A percentile compares a stretch with the other conserved stretches of the same genome.
Evolutionary conservation across 176 grass and related monocot genomes (phyloP).

Genomic region (Oryza longistaminata): DNA sequence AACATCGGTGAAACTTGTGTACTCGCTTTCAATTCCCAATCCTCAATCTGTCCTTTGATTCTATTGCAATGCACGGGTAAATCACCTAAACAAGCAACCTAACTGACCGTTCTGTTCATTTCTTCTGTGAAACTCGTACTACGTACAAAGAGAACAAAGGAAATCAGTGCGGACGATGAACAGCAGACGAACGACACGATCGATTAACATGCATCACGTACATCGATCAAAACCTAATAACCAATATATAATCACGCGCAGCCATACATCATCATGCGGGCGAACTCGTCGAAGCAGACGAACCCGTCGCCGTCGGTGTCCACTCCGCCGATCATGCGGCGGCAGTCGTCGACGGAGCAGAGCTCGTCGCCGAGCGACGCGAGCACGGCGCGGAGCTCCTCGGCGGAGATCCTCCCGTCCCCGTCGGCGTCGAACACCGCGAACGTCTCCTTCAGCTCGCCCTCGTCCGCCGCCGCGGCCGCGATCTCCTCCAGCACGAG

Average conservation of each 20-base stretch:
- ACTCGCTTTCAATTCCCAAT: too few species aligned
- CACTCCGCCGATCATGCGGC: conserved; percentile 67
- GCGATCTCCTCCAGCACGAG: conserved; percentile 22
- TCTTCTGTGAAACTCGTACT: neutral
- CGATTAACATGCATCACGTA: neutral
- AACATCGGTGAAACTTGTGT: too few species aligned
- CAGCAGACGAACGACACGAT: neutral
- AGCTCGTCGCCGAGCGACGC: conserved; percentile 51
- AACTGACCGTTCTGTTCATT: neutral
- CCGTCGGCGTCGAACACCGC: conserved; percentile 73
- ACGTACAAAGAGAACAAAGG: neutral
- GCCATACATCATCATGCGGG: conserved; percentile 62
- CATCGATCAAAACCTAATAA: neutral
- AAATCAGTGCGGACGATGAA: neutral
- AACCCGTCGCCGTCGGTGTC: conserved; percentile 66
- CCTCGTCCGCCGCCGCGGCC: conserved; percentile 39
- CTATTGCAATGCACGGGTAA: too few species aligned
- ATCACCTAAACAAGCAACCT: neutral
- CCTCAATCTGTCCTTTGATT: too few species aligned
- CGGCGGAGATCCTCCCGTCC: conserved; percentile 76
- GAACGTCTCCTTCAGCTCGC: conserved; percentile 65
- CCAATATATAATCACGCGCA: neutral
- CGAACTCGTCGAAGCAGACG: conserved; percentile 76
- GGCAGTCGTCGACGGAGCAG: conserved; percentile 74
- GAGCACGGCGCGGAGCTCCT: conserved; percentile 67